Evolutionary conservation across 768 basidiomycete genomes (phyloP).

Genomic region (Podaxis sp.): DNA sequence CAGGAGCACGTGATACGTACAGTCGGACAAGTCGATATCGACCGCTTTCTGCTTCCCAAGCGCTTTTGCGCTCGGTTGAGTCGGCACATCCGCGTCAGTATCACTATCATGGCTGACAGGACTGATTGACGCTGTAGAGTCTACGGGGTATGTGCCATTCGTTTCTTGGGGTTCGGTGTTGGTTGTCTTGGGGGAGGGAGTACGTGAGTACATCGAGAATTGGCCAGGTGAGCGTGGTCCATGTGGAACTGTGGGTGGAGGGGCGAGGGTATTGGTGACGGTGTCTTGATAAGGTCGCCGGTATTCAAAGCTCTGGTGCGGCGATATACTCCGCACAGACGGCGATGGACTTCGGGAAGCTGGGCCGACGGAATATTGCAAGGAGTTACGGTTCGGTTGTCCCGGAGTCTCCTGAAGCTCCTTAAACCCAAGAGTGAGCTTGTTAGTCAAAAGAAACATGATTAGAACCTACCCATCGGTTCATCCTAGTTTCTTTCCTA

Average conservation of each 20-base stretch:
- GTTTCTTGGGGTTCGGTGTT: conserved; percentile 17
- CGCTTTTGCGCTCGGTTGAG: conserved; percentile 81
- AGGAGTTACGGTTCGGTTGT: conserved; percentile 28
- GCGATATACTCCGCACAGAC: conserved; percentile 33
- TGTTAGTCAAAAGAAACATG: background rate
- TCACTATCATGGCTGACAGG: background rate
- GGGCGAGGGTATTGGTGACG: conserved; percentile 43
- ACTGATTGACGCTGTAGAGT: background rate
- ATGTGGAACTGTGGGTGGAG: conserved; percentile 67
- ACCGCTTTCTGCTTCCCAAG: conserved; percentile 78
- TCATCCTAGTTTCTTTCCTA: conserved; percentile 64
- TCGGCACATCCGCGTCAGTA: conserved; percentile 36
- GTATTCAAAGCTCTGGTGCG: conserved; percentile 20
- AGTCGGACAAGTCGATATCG: conserved; percentile 42
- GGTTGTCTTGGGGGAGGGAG: conserved; percentile 66
- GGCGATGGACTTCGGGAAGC: conserved; percentile 46
- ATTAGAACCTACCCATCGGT: conserved; percentile 53
- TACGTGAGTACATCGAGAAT: conserved; percentile 49
- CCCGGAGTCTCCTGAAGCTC: conserved; percentile 40
- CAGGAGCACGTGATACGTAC: conserved; percentile 32
- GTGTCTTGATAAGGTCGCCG: conserved; percentile 21
- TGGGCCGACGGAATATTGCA: conserved; percentile 30
- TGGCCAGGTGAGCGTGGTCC: conserved; percentile 69
- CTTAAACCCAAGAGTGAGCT: conserved; percentile 13
- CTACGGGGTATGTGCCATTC: conserved; percentile 7